Conservation (phyloP, 352 stramenopile species). For the Phytophthora cryptogea region DNA sequence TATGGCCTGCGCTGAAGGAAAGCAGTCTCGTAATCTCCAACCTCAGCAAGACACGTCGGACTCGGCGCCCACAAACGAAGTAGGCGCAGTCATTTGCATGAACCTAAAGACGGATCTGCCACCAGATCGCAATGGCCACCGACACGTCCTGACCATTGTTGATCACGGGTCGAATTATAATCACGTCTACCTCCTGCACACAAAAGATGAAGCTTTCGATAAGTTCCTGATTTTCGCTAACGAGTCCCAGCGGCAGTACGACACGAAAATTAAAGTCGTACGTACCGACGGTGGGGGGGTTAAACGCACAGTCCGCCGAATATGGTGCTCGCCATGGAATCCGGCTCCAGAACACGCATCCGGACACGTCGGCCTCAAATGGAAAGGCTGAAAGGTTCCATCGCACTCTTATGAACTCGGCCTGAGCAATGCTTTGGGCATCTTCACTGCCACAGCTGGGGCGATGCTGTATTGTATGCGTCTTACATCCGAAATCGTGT, state of each 20-base stretch:
- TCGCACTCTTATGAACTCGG: conserved; percentile 13
- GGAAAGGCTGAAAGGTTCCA: conserved; percentile 8
- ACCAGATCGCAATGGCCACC: conserved; percentile 8
- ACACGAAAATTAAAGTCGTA: conserved; percentile 2
- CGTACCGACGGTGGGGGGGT: not conserved
- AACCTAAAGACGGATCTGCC: conserved; percentile 12
- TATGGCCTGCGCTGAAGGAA: conserved; percentile 12
- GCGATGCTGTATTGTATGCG: conserved; percentile 8
- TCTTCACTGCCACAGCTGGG: conserved; percentile 2
- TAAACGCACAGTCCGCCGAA: not conserved
- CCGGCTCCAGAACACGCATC: not conserved
- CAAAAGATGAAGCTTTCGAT: conserved; percentile 13
- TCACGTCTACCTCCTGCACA: conserved; percentile 9
- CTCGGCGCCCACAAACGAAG: conserved; percentile 11
- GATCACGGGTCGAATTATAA: conserved; percentile 24
- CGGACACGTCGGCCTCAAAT: conserved; percentile 11
- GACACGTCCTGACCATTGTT: conserved; percentile 9
- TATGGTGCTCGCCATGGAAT: not conserved
- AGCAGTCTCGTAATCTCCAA: conserved; percentile 4
- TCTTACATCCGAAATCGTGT: conserved; percentile 13
- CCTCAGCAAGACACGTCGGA: conserved; percentile 8
- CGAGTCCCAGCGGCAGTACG: conserved; percentile 11
- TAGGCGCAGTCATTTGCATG: conserved; percentile 11
- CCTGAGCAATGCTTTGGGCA: conserved; percentile 13
- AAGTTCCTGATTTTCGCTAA: conserved; percentile 3